phyloP scores from a whole-genome alignment of 768 basidiomycete species.

The Tylopilus felleus region DNA sequence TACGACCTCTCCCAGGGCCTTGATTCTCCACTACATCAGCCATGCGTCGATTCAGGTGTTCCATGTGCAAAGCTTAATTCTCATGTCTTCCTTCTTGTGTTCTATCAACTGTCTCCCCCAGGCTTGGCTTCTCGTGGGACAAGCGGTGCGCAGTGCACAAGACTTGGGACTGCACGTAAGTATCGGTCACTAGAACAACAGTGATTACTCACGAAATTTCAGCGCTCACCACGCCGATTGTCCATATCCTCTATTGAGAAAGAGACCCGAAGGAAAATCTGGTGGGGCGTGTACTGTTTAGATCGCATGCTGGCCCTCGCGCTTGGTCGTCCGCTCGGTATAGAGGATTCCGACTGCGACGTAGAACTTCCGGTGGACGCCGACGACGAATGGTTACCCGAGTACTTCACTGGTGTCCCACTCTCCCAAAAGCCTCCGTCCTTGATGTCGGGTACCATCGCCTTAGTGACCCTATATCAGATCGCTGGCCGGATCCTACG shows the following conservation, averaged over 20 bases:
- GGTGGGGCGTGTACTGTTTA: slow-evolving; percentile 91
- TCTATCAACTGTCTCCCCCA: slow-evolving; percentile 92
- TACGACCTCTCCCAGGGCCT: slow-evolving; percentile 49
- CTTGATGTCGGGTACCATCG: slow-evolving; percentile 79
- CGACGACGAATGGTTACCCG: slow-evolving; percentile 73
- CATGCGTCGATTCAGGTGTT: slow-evolving; percentile 79
- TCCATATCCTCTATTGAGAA: slow-evolving; percentile 72
- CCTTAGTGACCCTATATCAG: slow-evolving; percentile 74
- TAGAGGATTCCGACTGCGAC: slow-evolving; percentile 89
- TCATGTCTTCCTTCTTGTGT: slow-evolving; percentile 88
- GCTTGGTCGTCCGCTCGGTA: slow-evolving; percentile 81
- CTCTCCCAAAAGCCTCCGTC: slow-evolving; percentile 55
- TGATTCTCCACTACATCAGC: slow-evolving; percentile 90
- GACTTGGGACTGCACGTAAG: slow-evolving; percentile 91
- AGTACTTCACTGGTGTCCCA: slow-evolving; percentile 66
- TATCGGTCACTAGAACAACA: slow-evolving; percentile 6
- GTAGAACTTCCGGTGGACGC: slow-evolving; percentile 80
- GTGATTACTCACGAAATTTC: slow-evolving; percentile 16
- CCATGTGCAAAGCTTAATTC: slow-evolving; percentile 87
- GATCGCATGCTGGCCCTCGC: slow-evolving; percentile 92
- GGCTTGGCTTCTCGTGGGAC: slow-evolving; percentile 90
- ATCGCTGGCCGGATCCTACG: slow-evolving; percentile 81
- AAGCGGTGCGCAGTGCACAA: slow-evolving; percentile 85
- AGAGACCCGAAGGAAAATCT: slow-evolving; percentile 85
- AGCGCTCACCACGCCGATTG: slow-evolving; percentile 83